Conservation (phyloP, 306 rosid species). For the Quercus alba region DNA sequence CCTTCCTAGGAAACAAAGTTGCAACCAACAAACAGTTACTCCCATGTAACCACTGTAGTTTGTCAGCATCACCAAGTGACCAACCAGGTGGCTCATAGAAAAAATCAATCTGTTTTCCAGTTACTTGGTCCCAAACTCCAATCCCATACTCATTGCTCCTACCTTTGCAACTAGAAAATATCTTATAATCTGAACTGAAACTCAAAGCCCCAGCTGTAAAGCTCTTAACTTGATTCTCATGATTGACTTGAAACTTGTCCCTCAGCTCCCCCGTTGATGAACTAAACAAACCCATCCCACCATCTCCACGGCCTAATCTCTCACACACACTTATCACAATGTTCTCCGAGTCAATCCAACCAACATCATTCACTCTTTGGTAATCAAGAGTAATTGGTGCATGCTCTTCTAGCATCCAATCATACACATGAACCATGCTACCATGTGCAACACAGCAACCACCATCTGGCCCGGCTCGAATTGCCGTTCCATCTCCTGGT, state of each 20-base stretch:
- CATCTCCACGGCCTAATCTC: constrained; percentile 69
- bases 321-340: constrained; percentile 75
- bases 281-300: constrained; percentile 82
- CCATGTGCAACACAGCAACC: constrained; percentile 95
- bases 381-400: constrained; percentile 68
- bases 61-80: constrained; percentile 97
- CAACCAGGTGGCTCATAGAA: constrained; percentile 81
- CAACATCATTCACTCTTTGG: constrained; percentile 83
- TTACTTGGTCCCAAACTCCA: constrained; percentile 92
- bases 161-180: constrained; percentile 85
- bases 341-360: constrained; percentile 70
- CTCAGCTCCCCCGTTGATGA: constrained; percentile 72
- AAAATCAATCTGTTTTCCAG: constrained; percentile 80
- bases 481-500: constrained; percentile 95
- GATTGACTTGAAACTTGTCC: constrained; percentile 73
- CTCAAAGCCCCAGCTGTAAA: constrained; percentile 93
- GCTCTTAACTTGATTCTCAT: constrained; percentile 77
- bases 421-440: constrained; percentile 86
- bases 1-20: constrained; percentile 86
- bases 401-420: constrained; percentile 90
- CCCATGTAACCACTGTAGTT: constrained; percentile 77
- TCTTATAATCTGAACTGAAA: constrained; percentile 66
- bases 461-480: constrained; percentile 89
- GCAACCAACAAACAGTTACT: constrained; percentile 77
- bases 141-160: constrained; percentile 90